Evolutionary conservation across 1,139 yeast genomes (phyloP).

Genomic region (Pichia sp.): DNA sequence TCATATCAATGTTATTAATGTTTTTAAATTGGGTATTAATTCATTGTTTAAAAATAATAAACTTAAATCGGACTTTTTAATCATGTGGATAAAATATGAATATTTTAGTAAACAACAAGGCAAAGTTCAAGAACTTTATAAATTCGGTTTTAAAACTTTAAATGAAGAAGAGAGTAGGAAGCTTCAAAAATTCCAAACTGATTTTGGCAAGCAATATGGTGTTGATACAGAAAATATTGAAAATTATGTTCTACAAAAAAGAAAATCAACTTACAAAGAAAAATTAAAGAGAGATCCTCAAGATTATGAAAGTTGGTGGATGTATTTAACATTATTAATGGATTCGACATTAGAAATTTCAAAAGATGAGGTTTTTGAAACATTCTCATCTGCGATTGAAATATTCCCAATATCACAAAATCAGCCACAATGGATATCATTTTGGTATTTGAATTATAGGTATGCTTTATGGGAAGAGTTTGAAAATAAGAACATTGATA

Average conservation of each 20-base stretch:
- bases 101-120: conserved; percentile 54
- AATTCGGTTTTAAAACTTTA: conserved; percentile 44
- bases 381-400: conserved; percentile 33
- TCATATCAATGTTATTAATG: conserved; percentile 45
- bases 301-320: conserved; percentile 83
- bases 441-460: conserved; percentile 63
- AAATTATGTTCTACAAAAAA: conserved; percentile 43
- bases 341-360: conserved; percentile 25
- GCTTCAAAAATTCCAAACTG: conserved; percentile 45
- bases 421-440: conserved; percentile 53
- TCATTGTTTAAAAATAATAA: conserved; percentile 32
- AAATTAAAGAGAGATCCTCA: conserved; percentile 40
- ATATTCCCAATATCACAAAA: conserved; percentile 38
- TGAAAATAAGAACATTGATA: conserved; percentile 35
- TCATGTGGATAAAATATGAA: conserved; percentile 73
- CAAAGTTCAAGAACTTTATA: conserved; percentile 59
- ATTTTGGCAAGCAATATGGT: conserved; percentile 65
- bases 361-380: conserved; percentile 27
- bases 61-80: conserved; percentile 36
- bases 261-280: conserved; percentile 51
- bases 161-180: conserved; percentile 32
- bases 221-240: conserved; percentile 44
- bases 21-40: conserved; percentile 65
- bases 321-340: conserved; percentile 46
- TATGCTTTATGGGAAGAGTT: conserved; percentile 63